Percentiles rank a stretch among this genome's conserved stretches.
Evolutionary conservation across 306 rosid genomes (phyloP).

Genomic region (Sechiopsis laciniata): DNA sequence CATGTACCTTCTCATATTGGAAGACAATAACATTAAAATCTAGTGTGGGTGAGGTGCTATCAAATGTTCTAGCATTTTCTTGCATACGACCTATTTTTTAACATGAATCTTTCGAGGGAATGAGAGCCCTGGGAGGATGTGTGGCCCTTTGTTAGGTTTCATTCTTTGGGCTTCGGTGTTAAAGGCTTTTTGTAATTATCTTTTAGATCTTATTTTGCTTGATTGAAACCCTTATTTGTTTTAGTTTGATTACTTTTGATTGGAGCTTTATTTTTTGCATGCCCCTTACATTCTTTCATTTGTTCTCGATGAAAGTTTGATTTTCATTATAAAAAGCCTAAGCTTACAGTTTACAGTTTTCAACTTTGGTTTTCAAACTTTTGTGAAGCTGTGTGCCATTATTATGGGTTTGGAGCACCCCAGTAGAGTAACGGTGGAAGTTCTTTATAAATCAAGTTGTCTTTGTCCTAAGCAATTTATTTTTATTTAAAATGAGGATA

Average conservation of each 20-base stretch:
- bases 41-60: conserved; percentile 7
- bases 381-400: background rate
- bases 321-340: background rate
- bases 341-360: background rate
- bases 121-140: background rate
- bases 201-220: background rate
- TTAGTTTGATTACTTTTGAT: background rate
- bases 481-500: background rate
- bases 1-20: background rate
- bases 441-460: background rate
- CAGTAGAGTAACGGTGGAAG: conserved; percentile 3
- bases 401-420: conserved; percentile 5
- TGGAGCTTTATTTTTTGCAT: background rate
- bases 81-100: background rate
- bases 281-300: background rate
- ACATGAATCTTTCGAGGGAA: background rate
- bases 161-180: background rate
- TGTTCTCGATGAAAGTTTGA: background rate
- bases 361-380: background rate
- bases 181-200: background rate
- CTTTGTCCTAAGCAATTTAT: background rate
- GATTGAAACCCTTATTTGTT: background rate
- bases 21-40: background rate
- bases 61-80: background rate
- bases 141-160: background rate